Evolutionary conservation across 371 early-diverging fungal genomes (phyloP), one percentile per base, ranked within the genome.

Genomic region (Syncephalis plumigaleata): DNA sequence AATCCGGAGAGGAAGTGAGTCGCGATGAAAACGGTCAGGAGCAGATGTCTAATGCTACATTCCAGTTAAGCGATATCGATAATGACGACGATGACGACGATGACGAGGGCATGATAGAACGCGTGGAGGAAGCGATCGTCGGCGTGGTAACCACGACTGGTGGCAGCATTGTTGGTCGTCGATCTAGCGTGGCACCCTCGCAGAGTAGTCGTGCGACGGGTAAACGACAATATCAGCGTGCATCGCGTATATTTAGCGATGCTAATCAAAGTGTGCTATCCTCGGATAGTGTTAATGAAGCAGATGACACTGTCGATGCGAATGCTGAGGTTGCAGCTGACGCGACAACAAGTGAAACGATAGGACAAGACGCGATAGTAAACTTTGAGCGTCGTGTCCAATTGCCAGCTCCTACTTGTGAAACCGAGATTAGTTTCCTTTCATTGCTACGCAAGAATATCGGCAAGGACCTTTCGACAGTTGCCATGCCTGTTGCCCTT

Each of bases 401-500:
- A 21, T 16, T 89, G 1, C 87, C 87, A 4, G 78, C 80, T 4
- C 84, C 83, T 1, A 68, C 73, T 0, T 78, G 78, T 18, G 79
- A 79, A 48, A 79, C 78, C 45, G 76, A 78, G 49, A 73, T 87
- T 45, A 87, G 84, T 48, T 64, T 91, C n/a, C 55, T 93, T 46
- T 81, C 87, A 8, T 75, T 93, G 25, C 60, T 94, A 55, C 67
- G 90, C 49, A 91, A 91, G 59, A 91, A 93, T 58, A 81, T 93
- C 11, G 96, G 96, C 47, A 92, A 91, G 59, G 96, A 95, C 59
- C 62, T 93, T n/a, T 81, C 89, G 7, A 87, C 84, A 11, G 79
- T 95, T 20, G 73, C 92, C n/a, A 90, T 95, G 92, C 96, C 97
- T 1, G 75, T 96, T 23, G 81, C 79, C 11, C 68, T 93, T 61